Base-by-base conservation (phyloP, 202 grass and related monocot genomes). In the Brachypodium distachyon region DNA sequence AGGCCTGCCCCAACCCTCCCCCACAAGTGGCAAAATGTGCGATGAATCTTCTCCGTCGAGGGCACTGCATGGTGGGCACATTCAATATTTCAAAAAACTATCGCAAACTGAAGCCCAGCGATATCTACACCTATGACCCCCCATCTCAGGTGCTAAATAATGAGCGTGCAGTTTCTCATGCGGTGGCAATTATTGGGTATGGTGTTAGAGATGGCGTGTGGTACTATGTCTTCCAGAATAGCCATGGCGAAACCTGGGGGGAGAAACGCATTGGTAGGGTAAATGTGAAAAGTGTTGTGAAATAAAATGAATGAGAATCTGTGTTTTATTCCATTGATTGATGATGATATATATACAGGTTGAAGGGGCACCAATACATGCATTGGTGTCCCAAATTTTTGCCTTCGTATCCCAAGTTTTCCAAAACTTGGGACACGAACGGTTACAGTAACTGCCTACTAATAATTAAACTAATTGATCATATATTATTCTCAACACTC, bases 141-240 rank as follows among this genome's bases (percentile, higher is more conserved):
- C 0, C 33, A 1, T 0, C 0, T 19, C 57, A 13, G 1, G 4
- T 61, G 0, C 1, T 17, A 10, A 3, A 1, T 9, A 2, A 9
- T 3, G 7, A 6, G 5, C 26, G 54, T 12, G 7, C 11, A 6
- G 23, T 0, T 29, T 31, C 54, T 5, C 54, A 29, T 6, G 23
- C 54, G 1, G 54, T 58, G 0, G 54, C 54, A 3, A 58, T 58
- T 13, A 58, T 58, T 31, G 54, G 54, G 0, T 58, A 58, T 31
- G 54, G 54, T 7, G 3, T 58, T 12, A 26, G 54, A 28, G 26
- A 0, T 7, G 11, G 54, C 4, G 54, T 26, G 4, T 26, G 54
- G 25, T 58, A 58, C 11, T 58, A 58, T 13, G 25, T 58, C 0
- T 58, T 29, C 5, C 54, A 58, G 23, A 58, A 58, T 12, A 58